These are phyloP conservation scores for Globomyces sp. DNA, from an alignment of 371 early-diverging fungal genomes.

Conservation along the genomic window DNA sequence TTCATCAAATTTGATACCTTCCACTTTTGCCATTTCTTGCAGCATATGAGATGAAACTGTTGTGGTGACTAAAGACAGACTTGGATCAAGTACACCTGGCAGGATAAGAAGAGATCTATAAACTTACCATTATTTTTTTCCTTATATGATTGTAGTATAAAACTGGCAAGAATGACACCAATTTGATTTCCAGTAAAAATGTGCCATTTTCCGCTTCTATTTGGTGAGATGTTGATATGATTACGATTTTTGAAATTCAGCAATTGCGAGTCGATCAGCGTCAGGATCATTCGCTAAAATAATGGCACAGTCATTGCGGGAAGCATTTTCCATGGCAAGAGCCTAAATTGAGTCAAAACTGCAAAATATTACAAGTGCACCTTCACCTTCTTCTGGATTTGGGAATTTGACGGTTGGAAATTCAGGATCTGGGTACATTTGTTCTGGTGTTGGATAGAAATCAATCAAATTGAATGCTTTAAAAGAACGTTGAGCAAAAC, in stretches of 20 bases:
- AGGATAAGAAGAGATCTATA: no score
- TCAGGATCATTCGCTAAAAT: constrained; percentile 98
- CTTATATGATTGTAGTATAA: constrained; percentile 62
- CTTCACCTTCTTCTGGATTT: constrained; percentile 88
- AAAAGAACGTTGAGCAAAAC: constrained; percentile 70
- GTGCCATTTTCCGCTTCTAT: constrained; percentile 70
- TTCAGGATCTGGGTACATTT: constrained; percentile 81
- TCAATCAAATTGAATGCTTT: constrained; percentile 65
- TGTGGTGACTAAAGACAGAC: constrained; percentile 69
- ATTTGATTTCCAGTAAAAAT: constrained; percentile 90
- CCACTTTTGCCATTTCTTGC: constrained; percentile 66
- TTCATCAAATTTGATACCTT: constrained; percentile 83
- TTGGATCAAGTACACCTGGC: constrained; percentile 11
- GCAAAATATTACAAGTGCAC: constrained; percentile 43
- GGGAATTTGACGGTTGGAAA: constrained; percentile 82
- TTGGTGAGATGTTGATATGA: background rate
- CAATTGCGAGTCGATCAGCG: constrained; percentile 92
- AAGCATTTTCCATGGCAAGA: constrained; percentile 76
- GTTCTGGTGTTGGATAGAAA: constrained; percentile 61
- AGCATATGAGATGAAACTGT: constrained; percentile 90
- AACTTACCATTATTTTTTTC: constrained; percentile 2
- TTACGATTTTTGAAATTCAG: constrained; percentile 63
- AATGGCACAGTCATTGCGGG: constrained; percentile 52
- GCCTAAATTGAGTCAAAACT: constrained; percentile 33
- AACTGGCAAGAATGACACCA: constrained; percentile 80